Evolutionary conservation across 306 rosid species (phyloP), one percentile per base, ranked within the genome.

Genomic region (Rosa rugosa): DNA sequence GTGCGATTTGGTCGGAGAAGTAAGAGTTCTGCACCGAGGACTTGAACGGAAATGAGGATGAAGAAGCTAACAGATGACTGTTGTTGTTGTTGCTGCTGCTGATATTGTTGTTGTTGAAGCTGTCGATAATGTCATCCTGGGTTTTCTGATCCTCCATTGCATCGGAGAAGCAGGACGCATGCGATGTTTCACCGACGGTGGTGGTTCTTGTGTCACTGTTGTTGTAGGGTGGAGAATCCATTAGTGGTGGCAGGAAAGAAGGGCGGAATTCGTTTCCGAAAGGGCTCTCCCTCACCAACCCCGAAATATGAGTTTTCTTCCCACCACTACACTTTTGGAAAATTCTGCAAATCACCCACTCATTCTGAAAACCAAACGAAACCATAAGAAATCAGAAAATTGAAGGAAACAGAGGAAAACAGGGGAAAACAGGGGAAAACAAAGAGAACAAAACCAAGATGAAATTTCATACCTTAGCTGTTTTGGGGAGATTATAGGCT

Each of bases 261-360:
- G 86, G 75, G 4, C 60, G 49, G 4, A 71, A 50, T 25, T 79
- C 81, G 51, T 74, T 82, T 11, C 50, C 89, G 63, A 14, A 74
- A 45, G 90, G 65, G 73, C 60, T 78, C 60, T 79, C 36, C 66
- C 78, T 79, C 78, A 60, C 76, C 84, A 89, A 65, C 77, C 82
- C 93, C 22, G 86, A 71, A 36, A 80, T 77, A 27, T 86, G 82
- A n/a, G 80, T 36, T 76, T 85, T 92, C 82, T 83, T 89, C 22
- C 80, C 94, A 54, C 65, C 75, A 0, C 77, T 75, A 4, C 70
- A 74, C 80, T 95, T 95, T 50, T 87, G 77, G 63, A 88, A 90
- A 42, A 90, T 83, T 79, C 99, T 86, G 88, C 91, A 87, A n/a
- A 95, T 74, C 49, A 91, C 91, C 99, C 98, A 92, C 46, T 92